Base-by-base conservation (phyloP, 1,139 yeast genomes). In the Cylindricascospora bacillispora region DNA sequence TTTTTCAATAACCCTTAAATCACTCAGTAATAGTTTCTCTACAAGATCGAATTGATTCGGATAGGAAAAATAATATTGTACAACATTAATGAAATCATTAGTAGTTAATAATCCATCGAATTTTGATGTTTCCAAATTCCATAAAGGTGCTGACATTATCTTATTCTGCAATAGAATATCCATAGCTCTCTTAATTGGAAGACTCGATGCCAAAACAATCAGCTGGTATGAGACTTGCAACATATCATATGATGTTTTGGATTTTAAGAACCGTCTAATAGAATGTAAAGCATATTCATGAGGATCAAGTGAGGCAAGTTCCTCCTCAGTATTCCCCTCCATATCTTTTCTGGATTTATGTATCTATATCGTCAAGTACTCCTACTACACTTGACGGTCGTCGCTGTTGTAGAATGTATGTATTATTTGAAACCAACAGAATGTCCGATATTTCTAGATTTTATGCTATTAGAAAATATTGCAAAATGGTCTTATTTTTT, bases 81-180 rank as follows among this genome's bases (percentile, higher is more conserved):
- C 82, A 29, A 86, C 95, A 47, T 86, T 85, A 44, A 86, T 79
- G 54, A 83, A 89, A 59, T 86, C 97, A 22, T 81, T 70, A 21
- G 92, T 74, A 4, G 95, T 86, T 51, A 89, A 62, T 40, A 86
- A 66, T 3, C 97, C 97, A 2, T 95, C 95, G 59, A 86, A 86
- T 44, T 82, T 65, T 19, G 93, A 78, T 6, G 78, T 76, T 48
- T 76, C 72, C 36, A 82, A 78, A 54, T 85, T 80, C 97, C 97
- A 86, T 36, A 86, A 63, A 3, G 97, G 97, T 3, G 97, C 97
- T 27, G 92, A 76, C 20, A 89, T 95, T 45, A 86, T 82, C 48
- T 82, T 80, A 54, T 89, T 89, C 50, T 86, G 95, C 31, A 85
- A 62, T 40, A 86, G 62, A 26, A 89, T 83, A 39, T 83, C 83